These are phyloP conservation scores for Pulicaria dysenterica DNA, from an alignment of 129 eudicot species.

Conservation along the genomic window DNA sequence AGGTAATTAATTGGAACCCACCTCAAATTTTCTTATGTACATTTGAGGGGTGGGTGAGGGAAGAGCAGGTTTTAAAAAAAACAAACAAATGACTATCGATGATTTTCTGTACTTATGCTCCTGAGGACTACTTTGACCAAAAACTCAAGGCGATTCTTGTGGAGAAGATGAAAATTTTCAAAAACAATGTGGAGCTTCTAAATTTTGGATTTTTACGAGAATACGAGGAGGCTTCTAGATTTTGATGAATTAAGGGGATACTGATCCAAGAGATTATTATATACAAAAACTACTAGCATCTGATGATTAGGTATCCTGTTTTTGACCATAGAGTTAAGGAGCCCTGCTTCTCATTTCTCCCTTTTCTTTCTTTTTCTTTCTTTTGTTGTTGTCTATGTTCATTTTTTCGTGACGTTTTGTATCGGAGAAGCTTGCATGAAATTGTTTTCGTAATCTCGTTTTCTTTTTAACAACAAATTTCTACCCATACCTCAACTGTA, in stretches of 20 bases:
- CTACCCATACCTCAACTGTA: no score
- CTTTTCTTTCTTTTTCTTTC: neutral
- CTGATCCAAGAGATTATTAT: neutral
- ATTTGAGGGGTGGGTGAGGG: slow-evolving; percentile 45
- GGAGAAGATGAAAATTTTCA: neutral
- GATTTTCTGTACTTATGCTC: slow-evolving; percentile 34
- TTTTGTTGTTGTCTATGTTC: neutral
- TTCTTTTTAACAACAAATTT: no score
- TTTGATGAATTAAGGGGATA: slow-evolving; percentile 7
- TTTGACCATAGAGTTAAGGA: slow-evolving; percentile 24
- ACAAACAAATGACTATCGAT: neutral
- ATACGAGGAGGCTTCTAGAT: slow-evolving; percentile 9
- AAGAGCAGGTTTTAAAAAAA: slow-evolving; percentile 5
- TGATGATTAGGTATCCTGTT: slow-evolving; percentile 24
- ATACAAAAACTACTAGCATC: neutral
- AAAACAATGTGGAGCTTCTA: slow-evolving; percentile 41
- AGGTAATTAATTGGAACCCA: slow-evolving; percentile 37
- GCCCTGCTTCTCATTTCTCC: slow-evolving; percentile 18
- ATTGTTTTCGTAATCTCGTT: neutral
- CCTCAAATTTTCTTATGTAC: slow-evolving; percentile 53
- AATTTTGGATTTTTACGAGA: slow-evolving; percentile 50
- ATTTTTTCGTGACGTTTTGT: slow-evolving; percentile 14
- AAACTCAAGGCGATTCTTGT: neutral
- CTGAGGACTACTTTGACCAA: slow-evolving; percentile 26
- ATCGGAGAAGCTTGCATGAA: slow-evolving; percentile 20